A percentile compares a stretch with the other conserved stretches of the same genome.
These are phyloP conservation scores for Lactifluus piperatus DNA, from an alignment of 768 basidiomycete species.

Conservation along the genomic window DNA sequence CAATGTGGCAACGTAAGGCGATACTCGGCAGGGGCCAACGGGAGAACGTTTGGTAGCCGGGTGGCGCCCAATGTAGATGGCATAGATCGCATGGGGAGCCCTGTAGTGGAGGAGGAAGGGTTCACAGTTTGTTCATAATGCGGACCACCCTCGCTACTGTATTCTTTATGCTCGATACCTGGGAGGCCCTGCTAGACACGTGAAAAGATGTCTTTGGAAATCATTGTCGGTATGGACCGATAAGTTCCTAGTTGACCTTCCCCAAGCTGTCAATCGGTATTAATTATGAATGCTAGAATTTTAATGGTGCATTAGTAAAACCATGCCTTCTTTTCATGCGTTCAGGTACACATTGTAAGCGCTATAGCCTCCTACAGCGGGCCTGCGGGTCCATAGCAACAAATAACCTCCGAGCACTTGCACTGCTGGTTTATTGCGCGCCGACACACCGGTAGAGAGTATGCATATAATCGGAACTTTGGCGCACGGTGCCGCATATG, in stretches of 20 bases:
- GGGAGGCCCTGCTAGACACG: background rate
- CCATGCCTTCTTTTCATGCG: slow-evolving; percentile 4
- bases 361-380: background rate
- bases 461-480: background rate
- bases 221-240: background rate
- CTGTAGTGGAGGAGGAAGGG: background rate
- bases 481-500: background rate
- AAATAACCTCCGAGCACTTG: slow-evolving; percentile 1
- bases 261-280: background rate
- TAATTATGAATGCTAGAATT: background rate
- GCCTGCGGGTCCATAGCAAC: background rate
- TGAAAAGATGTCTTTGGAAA: slow-evolving; percentile 1
- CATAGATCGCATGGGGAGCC: background rate
- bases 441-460: background rate
- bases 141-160: background rate
- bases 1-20: background rate
- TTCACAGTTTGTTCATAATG: background rate
- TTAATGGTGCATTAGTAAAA: background rate
- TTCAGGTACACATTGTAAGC: background rate
- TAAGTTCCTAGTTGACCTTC: background rate
- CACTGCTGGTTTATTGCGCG: background rate
- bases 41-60: background rate
- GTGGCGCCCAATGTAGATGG: background rate
- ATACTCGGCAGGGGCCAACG: background rate
- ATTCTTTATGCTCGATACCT: background rate